Evolutionary conservation across 2,329 filamentous ascomycete genomes (phyloP).

Genomic region (Botrytis squamosa): DNA sequence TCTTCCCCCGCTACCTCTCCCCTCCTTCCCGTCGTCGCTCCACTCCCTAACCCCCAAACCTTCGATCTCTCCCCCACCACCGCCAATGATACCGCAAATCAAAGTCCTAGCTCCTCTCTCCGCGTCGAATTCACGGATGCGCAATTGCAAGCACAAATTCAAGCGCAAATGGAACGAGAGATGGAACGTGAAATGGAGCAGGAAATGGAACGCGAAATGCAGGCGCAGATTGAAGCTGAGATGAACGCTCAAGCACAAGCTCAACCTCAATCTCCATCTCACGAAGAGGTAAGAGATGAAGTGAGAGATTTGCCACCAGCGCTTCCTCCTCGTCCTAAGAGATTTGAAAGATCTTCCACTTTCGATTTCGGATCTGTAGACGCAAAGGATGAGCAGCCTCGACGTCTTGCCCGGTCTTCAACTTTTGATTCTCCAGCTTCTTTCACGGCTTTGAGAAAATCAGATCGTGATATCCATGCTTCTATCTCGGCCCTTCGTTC

Average conservation of each 20-base stretch:
- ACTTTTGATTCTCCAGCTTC: not conserved
- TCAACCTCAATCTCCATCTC: not conserved
- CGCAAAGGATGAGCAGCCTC: not conserved
- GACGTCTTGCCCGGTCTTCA: not conserved
- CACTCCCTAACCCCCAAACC: not conserved
- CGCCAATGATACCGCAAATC: not conserved
- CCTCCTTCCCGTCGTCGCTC: not conserved
- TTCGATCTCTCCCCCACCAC: slow-evolving; percentile 2
- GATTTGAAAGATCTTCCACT: not conserved
- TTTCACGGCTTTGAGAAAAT: not conserved
- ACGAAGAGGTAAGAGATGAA: not conserved
- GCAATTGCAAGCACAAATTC: slow-evolving; percentile 3
- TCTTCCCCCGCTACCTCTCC: not conserved
- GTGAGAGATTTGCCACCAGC: not conserved
- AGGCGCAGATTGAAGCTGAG: slow-evolving; percentile 1
- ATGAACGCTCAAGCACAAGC: not conserved
- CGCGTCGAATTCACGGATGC: slow-evolving; percentile 7
- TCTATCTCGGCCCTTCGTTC: not conserved
- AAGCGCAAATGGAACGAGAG: slow-evolving; percentile 7
- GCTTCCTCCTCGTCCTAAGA: not conserved
- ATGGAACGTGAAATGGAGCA: not conserved
- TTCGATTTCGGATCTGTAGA: not conserved
- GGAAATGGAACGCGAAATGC: slow-evolving; percentile 2
- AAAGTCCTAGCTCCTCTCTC: not conserved
- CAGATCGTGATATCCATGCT: not conserved